These are phyloP conservation scores for Penicillium desertorum DNA, from an alignment of 495 filamentous ascomycete genomes.

Conservation along the genomic window DNA sequence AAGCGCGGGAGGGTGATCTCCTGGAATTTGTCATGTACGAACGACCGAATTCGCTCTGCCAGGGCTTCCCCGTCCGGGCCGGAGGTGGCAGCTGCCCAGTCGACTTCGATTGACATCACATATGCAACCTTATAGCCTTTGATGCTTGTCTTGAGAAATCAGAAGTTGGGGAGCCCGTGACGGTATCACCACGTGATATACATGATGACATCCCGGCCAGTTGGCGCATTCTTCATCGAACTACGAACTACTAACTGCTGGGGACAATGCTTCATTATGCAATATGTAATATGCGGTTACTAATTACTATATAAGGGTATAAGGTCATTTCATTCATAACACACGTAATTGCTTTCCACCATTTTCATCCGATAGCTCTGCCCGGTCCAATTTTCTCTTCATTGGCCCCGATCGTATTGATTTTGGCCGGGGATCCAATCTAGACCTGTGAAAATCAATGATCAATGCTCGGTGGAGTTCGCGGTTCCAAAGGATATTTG, in stretches of 20 bases:
- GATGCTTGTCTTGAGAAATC: too few relatives aligned
- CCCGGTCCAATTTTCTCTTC: too few relatives aligned
- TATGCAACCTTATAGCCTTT: slow-evolving; percentile 24
- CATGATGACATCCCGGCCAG: slow-evolving; percentile 3
- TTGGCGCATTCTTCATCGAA: background rate
- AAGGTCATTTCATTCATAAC: too few relatives aligned
- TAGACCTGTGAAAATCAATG: slow-evolving; percentile 31
- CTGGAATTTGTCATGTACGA: slow-evolving; percentile 95
- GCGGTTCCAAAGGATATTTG: slow-evolving; percentile 32
- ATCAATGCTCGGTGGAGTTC: slow-evolving; percentile 30
- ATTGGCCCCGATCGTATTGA: background rate
- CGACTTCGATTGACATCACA: slow-evolving; percentile 94
- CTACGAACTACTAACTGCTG: background rate
- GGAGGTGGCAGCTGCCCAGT: slow-evolving; percentile 90
- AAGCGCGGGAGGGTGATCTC: slow-evolving; percentile 85
- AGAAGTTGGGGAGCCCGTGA: slow-evolving; percentile 3
- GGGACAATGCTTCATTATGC: background rate
- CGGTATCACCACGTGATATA: slow-evolving; percentile 10
- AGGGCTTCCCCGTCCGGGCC: slow-evolving; percentile 82
- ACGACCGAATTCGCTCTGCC: slow-evolving; percentile 82
- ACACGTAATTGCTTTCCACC: too few relatives aligned
- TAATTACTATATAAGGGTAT: background rate
- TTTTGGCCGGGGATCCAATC: background rate
- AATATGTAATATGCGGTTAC: background rate
- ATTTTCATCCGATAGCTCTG: too few relatives aligned